phyloP scores from a whole-genome alignment of 306 rosid species.

The Quercus gilva region DNA sequence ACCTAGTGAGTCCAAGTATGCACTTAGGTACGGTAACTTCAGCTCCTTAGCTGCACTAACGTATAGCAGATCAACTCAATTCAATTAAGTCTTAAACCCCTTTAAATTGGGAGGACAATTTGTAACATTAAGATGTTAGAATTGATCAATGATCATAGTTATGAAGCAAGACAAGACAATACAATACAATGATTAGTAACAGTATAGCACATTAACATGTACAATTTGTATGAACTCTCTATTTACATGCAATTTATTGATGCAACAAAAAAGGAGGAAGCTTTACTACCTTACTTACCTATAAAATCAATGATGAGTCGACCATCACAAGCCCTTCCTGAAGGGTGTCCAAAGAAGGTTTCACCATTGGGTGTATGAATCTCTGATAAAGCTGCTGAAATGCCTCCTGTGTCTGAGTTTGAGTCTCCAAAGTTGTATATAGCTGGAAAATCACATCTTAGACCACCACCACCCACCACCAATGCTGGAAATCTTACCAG shows the following conservation, averaged over 20 bases:
- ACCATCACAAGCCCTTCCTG: constrained; percentile 81
- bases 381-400: constrained; percentile 48
- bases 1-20: constrained; percentile 81
- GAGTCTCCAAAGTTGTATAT: constrained; percentile 93
- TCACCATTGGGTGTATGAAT: constrained; percentile 70
- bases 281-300: constrained; percentile 31
- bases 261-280: neutral
- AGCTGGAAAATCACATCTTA: constrained; percentile 60
- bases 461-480: constrained; percentile 10
- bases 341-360: constrained; percentile 64
- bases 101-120: too few relatives aligned
- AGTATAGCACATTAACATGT: neutral
- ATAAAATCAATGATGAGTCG: constrained; percentile 76
- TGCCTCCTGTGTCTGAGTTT: constrained; percentile 88
- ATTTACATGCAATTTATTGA: neutral
- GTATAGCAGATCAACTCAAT: neutral
- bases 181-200: too few relatives aligned
- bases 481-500: neutral
- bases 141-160: too few relatives aligned
- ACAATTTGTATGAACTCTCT: neutral
- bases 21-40: constrained; percentile 69
- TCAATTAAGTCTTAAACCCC: too few relatives aligned
- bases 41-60: constrained; percentile 73
- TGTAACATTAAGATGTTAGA: too few relatives aligned
- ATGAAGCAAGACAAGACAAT: too few relatives aligned